Evolutionary conservation across 192 early-diverging fungal species (phyloP), one percentile per base, ranked within the genome.

Genomic region (Coemansia sp.): DNA sequence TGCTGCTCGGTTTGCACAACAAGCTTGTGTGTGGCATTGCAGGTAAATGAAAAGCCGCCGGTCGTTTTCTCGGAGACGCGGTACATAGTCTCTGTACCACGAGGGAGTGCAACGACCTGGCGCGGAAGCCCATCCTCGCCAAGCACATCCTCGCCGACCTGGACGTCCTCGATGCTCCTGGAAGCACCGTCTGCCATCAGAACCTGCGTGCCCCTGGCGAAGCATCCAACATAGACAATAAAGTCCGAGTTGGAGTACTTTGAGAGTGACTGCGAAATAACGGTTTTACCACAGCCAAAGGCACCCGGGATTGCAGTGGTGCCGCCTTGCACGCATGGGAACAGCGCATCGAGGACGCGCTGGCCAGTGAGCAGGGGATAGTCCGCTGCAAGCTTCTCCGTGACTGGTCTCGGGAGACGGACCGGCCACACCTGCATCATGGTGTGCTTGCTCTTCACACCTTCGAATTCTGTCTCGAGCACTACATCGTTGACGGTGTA

Each of bases 211-310:
- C 81, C 81, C 49, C 46, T 58, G 61, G 75, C 75, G 61, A 83
- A 83, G 68, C 85, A 92, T 34, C 97, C 97, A 58, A 99, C 96
- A 67, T 99, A 99, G 63, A 99, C 91, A 80, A 99, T 98, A 57
- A 99, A 87, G 77, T 99, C 96, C 45, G 96, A 98, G 88, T 99
- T 99, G 65, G 97, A 99, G 86, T 96, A 99, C 77, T 99, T 99
- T 52, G 97, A 97, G 63, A 99, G 82, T 4, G 97, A 91, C 84
- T 99, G 97, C 11, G 96, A 98, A 86, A 99, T 99, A 57, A 99
- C 97, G 52, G 97, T 99, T 86, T 99, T 99, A 41, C 97, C 97
- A 78, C 97, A 99, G 50, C 97, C 97, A 70, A 99, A 99, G 61
- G 97, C 97, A 57, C 97, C 97, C 15, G 97, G 97, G 83, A 99